phyloP scores from a whole-genome alignment of 768 basidiomycete species.

The Leccinum boreale region DNA sequence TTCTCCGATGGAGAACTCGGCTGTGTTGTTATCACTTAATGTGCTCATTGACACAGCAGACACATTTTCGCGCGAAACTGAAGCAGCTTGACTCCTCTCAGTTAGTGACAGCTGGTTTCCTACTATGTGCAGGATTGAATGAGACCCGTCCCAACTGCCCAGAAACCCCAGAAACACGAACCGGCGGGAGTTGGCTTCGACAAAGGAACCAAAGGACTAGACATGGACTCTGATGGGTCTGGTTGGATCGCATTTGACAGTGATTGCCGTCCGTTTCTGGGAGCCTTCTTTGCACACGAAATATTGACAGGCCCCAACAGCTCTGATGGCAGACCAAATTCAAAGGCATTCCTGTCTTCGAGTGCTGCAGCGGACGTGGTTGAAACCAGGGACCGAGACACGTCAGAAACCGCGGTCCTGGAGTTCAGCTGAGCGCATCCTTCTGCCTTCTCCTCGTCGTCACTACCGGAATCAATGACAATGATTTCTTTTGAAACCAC shows the following conservation, averaged over 20 bases:
- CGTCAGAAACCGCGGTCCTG: not conserved
- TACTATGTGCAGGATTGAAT: conserved; percentile 1
- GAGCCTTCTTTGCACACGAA: not conserved
- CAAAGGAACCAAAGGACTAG: conserved; percentile 19
- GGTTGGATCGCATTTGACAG: not conserved
- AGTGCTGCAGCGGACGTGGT: not conserved
- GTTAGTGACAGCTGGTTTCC: not conserved
- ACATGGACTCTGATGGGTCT: conserved; percentile 8
- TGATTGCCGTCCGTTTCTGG: not conserved
- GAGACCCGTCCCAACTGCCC: not conserved
- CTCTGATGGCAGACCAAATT: conserved; percentile 27
- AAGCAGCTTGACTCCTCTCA: not conserved
- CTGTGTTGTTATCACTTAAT: not conserved
- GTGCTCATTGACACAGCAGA: not conserved
- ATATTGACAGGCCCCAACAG: conserved; percentile 13
- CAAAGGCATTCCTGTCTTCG: not conserved
- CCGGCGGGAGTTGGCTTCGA: conserved; percentile 1
- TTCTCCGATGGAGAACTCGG: conserved; percentile 39
- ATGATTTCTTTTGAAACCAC: conserved; percentile 42
- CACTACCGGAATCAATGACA: conserved; percentile 62
- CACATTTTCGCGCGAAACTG: not conserved
- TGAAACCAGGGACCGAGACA: not conserved
- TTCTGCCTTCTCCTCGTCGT: conserved; percentile 23
- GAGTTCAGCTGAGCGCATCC: not conserved
- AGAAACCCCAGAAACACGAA: conserved; percentile 11